Percentiles rank a stretch among this genome's conserved stretches.
phyloP scores from a whole-genome alignment of 1,139 yeast genomes.

The Magnusiomyces sp. region DNA sequence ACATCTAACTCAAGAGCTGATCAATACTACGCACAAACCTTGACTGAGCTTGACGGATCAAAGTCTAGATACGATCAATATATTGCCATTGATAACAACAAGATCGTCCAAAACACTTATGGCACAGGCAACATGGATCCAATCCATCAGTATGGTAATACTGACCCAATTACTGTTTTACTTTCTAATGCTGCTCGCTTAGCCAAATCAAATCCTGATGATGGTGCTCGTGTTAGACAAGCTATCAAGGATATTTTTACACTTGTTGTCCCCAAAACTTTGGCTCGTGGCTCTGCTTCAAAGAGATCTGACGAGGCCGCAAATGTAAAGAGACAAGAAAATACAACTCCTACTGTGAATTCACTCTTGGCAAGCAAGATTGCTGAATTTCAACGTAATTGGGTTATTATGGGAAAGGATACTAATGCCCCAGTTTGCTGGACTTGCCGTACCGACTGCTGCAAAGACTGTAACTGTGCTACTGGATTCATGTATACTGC shows the following conservation, averaged over 20 bases:
- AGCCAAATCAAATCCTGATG: constrained; percentile 3
- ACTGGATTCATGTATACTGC: background rate
- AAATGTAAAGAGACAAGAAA: background rate
- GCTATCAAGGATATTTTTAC: constrained; percentile 10
- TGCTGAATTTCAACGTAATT: constrained; percentile 2
- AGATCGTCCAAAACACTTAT: constrained; percentile 4
- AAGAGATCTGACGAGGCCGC: background rate
- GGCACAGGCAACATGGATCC: constrained; percentile 5
- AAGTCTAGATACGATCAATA: constrained; percentile 9
- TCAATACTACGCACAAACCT: constrained; percentile 11
- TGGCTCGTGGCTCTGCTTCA: background rate
- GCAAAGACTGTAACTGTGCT: constrained; percentile 1
- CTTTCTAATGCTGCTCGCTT: constrained; percentile 11
- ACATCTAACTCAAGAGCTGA: constrained; percentile 7
- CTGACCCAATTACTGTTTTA: constrained; percentile 11
- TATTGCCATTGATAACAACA: constrained; percentile 5
- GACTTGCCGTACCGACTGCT: constrained; percentile 1
- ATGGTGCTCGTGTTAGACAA: constrained; percentile 1
- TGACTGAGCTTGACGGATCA: constrained; percentile 4
- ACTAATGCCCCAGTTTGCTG: background rate
- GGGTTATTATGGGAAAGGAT: constrained; percentile 7
- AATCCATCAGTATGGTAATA: constrained; percentile 7
- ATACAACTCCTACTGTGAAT: background rate
- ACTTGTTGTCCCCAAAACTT: constrained; percentile 5
- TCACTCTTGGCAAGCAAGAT: background rate